A percentile compares a stretch with the other conserved stretches of the same genome.
phyloP scores from a whole-genome alignment of 176 grass and related monocot species.

The Aegilops longissima region DNA sequence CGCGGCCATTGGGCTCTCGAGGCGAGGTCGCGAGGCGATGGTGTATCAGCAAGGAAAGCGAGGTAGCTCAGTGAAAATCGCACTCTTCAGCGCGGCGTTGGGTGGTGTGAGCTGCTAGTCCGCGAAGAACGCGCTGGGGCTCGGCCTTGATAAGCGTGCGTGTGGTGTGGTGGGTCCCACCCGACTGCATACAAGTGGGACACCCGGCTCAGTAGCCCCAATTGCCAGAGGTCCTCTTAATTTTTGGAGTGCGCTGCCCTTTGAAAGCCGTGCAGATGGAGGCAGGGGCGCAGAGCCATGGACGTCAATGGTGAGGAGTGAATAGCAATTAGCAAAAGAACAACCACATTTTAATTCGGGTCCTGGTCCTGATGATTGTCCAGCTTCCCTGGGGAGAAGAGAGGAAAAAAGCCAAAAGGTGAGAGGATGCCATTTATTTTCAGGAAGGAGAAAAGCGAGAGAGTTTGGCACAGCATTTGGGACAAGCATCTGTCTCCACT shows the following conservation, averaged over 20 bases:
- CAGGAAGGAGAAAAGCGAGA: too few species aligned
- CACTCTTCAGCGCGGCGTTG: background rate
- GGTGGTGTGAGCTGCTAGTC: background rate
- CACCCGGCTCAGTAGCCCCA: too few species aligned
- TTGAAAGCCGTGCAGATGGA: too few species aligned
- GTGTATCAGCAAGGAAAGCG: background rate
- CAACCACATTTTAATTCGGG: background rate
- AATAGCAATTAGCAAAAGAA: too few species aligned
- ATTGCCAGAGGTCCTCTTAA: too few species aligned
- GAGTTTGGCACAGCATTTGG: background rate
- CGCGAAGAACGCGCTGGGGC: too few species aligned
- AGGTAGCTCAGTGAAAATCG: background rate
- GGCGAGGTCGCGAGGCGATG: background rate
- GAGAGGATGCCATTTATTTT: background rate
- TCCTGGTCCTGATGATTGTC: slow-evolving; percentile 19
- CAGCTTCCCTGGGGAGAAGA: slow-evolving; percentile 9
- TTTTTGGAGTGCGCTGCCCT: too few species aligned
- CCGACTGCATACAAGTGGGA: too few species aligned
- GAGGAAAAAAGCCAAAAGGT: background rate
- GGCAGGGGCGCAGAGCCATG: too few species aligned
- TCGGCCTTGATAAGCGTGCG: too few species aligned
- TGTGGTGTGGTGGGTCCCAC: too few species aligned
- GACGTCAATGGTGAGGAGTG: too few species aligned
- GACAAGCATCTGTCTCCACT: background rate
- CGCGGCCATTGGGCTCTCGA: slow-evolving; percentile 14